phyloP scores from a whole-genome alignment of 805 yeast genomes.

The Pichia heedii region DNA sequence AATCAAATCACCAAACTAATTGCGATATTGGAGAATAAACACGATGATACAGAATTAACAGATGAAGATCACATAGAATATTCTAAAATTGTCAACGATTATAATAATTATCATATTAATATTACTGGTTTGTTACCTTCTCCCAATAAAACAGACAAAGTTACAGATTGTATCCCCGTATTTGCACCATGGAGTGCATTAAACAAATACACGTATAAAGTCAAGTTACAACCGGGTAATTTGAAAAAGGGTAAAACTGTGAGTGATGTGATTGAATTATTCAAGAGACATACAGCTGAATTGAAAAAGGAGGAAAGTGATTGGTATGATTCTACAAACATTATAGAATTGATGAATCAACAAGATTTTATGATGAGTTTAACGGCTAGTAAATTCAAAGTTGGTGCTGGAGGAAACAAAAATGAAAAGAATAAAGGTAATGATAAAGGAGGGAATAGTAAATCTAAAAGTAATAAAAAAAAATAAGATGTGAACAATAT shows the following conservation, averaged over 20 bases:
- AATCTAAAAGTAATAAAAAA: slow-evolving; percentile 8
- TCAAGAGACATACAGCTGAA: slow-evolving; percentile 31
- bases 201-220: slow-evolving; percentile 65
- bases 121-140: slow-evolving; percentile 30
- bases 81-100: slow-evolving; percentile 11
- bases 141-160: slow-evolving; percentile 40
- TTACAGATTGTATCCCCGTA: slow-evolving; percentile 64
- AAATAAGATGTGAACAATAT: neutral
- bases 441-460: slow-evolving; percentile 12
- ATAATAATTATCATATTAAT: slow-evolving; percentile 21
- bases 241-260: slow-evolving; percentile 85
- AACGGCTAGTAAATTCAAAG: slow-evolving; percentile 64
- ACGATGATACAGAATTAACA: slow-evolving; percentile 10
- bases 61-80: slow-evolving; percentile 13
- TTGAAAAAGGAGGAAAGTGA: slow-evolving; percentile 33
- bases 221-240: slow-evolving; percentile 70
- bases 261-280: slow-evolving; percentile 53
- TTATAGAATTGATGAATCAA: slow-evolving; percentile 47
- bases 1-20: slow-evolving; percentile 26
- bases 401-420: slow-evolving; percentile 38
- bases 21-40: slow-evolving; percentile 21
- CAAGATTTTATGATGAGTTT: slow-evolving; percentile 59
- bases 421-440: slow-evolving; percentile 2
- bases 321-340: slow-evolving; percentile 63
- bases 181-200: slow-evolving; percentile 92